Base-by-base conservation (phyloP, 2,329 filamentous ascomycete genomes). In the Fusarium concolor region DNA sequence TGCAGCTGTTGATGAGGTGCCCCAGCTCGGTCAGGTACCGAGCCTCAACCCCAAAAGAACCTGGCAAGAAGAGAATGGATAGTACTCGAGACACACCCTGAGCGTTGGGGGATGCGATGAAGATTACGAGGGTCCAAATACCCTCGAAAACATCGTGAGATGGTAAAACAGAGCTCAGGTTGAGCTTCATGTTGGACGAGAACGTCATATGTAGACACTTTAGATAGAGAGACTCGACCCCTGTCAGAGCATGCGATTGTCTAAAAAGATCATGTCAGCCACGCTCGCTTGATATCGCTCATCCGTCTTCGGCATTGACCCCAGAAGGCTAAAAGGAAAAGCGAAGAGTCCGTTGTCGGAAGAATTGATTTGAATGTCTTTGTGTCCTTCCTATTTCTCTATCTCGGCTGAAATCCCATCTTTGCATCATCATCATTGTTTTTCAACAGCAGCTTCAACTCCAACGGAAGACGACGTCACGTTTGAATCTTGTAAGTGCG, bases 1-100 rank as follows among this genome's bases (percentile, higher is more conserved):
- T 65, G 71, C 68, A 70, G 65, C 55, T 70, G 51, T 61, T 67
- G 45, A 42, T 49, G 52, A 64, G 46, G 67, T 58, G 68, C 69
- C 67, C 67, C 63, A 68, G 69, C 65, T 73, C 71, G 71, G 71
- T 74, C 71, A 73, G 57, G 62, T 72, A 68, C 71, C 71, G 71
- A 73, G 64, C 55, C 49, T 64, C 53, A 58, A 49, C 43, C 37
- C 46, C 50, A 57, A 66, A 60, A 67, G 52, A 51, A 56, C 65
- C 65, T 33, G 65, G 65, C 39, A 69, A 45, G 37, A 64, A 43
- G 65, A 62, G 50, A 52, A 37, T n/a, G 18, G 29, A 41, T 37
- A 51, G 53, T 59, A 67, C 66, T 69, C 62, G 62, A 56, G 66
- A 63, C 67, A 67, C 67, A 49, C 67, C 67, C 67, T 63, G n/a